phyloP scores from a whole-genome alignment of 192 early-diverging fungal genomes.

The Coemansia sp. region DNA sequence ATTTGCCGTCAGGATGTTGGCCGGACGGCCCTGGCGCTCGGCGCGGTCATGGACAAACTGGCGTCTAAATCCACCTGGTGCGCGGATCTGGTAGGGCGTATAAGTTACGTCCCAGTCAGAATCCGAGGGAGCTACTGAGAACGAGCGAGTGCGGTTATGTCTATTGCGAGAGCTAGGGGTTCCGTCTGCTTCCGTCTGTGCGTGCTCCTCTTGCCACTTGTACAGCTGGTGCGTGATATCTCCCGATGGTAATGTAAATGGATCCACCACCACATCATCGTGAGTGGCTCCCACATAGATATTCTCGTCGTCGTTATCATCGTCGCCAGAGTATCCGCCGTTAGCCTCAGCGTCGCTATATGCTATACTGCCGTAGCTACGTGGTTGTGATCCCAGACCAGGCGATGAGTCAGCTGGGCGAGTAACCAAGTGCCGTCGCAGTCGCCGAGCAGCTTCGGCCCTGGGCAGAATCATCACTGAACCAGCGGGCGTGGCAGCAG shows the following conservation, averaged over 20 bases:
- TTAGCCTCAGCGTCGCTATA: constrained; percentile 28
- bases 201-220: constrained; percentile 77
- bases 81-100: constrained; percentile 60
- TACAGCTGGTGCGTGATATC: constrained; percentile 90
- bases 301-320: constrained; percentile 25
- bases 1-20: constrained; percentile 80
- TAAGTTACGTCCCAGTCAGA: constrained; percentile 61
- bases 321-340: constrained; percentile 18
- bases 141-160: constrained; percentile 42
- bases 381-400: constrained; percentile 45
- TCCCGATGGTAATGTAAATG: constrained; percentile 68
- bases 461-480: constrained; percentile 40
- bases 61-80: constrained; percentile 89
- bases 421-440: constrained; percentile 73
- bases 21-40: constrained; percentile 61
- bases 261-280: constrained; percentile 42
- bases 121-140: constrained; percentile 57
- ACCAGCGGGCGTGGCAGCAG: constrained; percentile 7
- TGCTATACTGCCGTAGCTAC: constrained; percentile 42
- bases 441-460: constrained; percentile 65
- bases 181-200: constrained; percentile 1
- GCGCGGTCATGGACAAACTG: constrained; percentile 82
- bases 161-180: constrained; percentile 18
- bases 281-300: neutral
- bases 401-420: constrained; percentile 49